phyloP scores from a whole-genome alignment of 176 grass and related monocot species.

The Thinopyrum elongatum region DNA sequence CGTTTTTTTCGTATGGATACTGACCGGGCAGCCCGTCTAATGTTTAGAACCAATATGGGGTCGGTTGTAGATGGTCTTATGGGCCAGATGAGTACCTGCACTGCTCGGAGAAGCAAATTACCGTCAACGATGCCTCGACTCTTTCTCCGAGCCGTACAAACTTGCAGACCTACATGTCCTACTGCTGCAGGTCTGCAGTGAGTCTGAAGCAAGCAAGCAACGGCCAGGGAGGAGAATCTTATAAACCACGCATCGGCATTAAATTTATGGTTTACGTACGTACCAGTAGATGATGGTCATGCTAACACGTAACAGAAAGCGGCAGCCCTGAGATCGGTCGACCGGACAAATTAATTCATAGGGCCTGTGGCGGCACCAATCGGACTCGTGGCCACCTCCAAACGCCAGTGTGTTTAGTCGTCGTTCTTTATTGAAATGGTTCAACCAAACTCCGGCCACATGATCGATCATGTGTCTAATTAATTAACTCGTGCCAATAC shows the following conservation, averaged over 20 bases:
- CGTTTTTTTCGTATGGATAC: too few species aligned
- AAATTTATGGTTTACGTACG: background rate
- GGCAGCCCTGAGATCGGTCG: background rate
- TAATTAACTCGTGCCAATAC: background rate
- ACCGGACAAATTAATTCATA: background rate
- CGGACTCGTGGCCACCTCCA: background rate
- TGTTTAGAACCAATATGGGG: too few species aligned
- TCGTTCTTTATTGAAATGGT: background rate
- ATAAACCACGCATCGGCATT: background rate
- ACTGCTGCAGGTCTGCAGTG: background rate
- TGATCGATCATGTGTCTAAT: background rate
- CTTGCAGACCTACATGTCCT: background rate
- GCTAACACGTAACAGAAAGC: conserved; percentile 2
- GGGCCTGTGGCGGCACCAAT: background rate
- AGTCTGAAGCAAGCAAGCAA: background rate
- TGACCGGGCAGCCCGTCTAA: too few species aligned
- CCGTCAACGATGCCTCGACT: too few species aligned
- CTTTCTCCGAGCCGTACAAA: too few species aligned
- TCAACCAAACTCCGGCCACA: background rate
- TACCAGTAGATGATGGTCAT: background rate
- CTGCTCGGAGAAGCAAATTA: too few species aligned
- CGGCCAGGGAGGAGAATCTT: background rate
- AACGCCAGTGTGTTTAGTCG: background rate
- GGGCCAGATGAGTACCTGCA: too few species aligned
- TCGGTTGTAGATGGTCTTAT: too few species aligned